These are phyloP conservation scores for Xylaria intraflava DNA, from an alignment of 495 filamentous ascomycete genomes.

Conservation along the genomic window DNA sequence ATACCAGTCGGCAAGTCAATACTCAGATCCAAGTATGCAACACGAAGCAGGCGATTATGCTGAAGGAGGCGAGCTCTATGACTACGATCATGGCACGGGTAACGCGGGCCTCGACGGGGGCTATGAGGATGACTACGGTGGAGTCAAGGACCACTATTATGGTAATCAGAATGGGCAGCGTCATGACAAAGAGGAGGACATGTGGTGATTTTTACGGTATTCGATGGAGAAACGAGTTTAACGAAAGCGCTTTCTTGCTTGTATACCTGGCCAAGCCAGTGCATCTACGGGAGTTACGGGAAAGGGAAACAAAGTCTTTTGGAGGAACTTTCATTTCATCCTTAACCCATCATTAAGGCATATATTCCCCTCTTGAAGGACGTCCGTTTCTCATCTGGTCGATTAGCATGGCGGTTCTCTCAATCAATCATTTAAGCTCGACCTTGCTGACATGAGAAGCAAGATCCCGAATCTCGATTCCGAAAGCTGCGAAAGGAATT, in stretches of 20 bases:
- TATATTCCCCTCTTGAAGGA: constrained; percentile 1
- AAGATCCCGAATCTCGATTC: neutral
- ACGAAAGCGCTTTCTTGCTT: constrained; percentile 13
- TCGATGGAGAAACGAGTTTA: constrained; percentile 8
- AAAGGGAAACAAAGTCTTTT: constrained; percentile 6
- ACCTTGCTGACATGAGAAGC: neutral
- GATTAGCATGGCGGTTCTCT: neutral
- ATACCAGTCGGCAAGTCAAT: constrained; percentile 34
- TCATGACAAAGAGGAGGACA: constrained; percentile 20
- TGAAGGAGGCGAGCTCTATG: constrained; percentile 43
- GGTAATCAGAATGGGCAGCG: constrained; percentile 20
- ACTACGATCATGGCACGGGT: constrained; percentile 39
- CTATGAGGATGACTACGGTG: constrained; percentile 21
- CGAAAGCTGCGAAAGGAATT: neutral
- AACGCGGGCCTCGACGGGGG: constrained; percentile 15
- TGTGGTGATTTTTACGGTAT: constrained; percentile 21
- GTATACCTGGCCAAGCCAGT: constrained; percentile 15
- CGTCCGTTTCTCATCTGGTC: neutral
- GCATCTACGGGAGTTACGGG: constrained; percentile 23
- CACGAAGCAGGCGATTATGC: constrained; percentile 38
- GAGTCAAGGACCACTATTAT: constrained; percentile 28
- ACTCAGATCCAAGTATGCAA: constrained; percentile 36
- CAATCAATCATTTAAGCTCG: neutral
- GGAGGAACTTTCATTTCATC: neutral
- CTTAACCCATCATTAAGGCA: neutral